Conservation (phyloP, 257 asterid species). For the Primulina eburnea region DNA sequence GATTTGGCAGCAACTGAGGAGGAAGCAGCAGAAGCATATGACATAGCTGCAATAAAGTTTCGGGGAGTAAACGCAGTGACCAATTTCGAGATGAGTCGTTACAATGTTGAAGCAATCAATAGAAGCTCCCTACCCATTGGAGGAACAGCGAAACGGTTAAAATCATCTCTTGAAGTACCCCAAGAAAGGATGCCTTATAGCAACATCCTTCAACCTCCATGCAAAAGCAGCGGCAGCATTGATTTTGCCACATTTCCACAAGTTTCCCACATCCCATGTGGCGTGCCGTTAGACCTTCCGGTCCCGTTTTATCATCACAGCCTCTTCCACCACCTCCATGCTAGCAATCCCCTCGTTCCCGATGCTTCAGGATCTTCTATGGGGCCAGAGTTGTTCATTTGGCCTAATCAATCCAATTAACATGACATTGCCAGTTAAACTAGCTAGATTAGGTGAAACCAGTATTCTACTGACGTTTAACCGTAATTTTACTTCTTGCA, state of each 20-base stretch:
- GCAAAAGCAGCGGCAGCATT: constrained; percentile 42
- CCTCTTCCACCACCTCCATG: constrained; percentile 56
- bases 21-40: constrained; percentile 99
- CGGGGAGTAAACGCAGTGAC: constrained; percentile 84
- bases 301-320: constrained; percentile 47
- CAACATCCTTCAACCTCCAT: constrained; percentile 33
- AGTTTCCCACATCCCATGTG: constrained; percentile 46
- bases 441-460: constrained; percentile 12
- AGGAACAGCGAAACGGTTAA: constrained; percentile 72
- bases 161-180: constrained; percentile 47
- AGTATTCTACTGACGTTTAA: constrained; percentile 27
- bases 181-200: constrained; percentile 39
- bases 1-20: constrained; percentile 74
- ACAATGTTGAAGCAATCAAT: constrained; percentile 77
- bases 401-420: constrained; percentile 83
- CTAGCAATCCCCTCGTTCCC: constrained; percentile 19
- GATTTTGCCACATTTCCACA: constrained; percentile 60
- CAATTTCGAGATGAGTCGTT: constrained; percentile 87
- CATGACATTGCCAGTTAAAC: not conserved
- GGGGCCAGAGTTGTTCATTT: constrained; percentile 60
- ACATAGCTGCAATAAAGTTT: constrained; percentile 93
- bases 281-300: constrained; percentile 52
- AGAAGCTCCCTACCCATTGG: constrained; percentile 86
- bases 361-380: constrained; percentile 32
- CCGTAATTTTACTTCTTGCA: constrained; percentile 24